Conservation (phyloP, 2,329 filamentous ascomycete genomes). For the Daldinia sp. region DNA sequence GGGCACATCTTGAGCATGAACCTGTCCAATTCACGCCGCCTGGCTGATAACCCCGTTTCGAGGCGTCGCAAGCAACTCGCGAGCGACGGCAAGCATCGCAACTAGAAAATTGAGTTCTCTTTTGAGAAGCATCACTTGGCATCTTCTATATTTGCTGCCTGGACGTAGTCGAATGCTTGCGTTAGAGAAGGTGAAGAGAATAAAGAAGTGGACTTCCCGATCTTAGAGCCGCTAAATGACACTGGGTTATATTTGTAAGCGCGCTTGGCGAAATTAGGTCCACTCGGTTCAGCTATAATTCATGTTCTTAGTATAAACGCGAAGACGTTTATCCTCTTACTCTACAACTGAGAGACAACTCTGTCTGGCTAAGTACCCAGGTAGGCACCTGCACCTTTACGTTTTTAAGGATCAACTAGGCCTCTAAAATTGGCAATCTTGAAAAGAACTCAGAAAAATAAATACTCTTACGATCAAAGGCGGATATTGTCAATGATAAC, state of each 20-base stretch:
- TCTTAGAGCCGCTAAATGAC: not conserved
- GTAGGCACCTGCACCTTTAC: too few relatives aligned
- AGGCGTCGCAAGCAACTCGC: slow-evolving; percentile 51
- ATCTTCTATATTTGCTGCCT: slow-evolving; percentile 1
- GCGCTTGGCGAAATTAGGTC: not conserved
- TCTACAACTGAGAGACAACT: too few relatives aligned
- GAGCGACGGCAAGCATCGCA: slow-evolving; percentile 52
- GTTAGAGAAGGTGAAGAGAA: not conserved
- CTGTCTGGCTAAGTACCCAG: too few relatives aligned
- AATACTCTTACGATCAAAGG: not conserved
- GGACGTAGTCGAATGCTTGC: not conserved
- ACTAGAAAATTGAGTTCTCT: slow-evolving; percentile 52
- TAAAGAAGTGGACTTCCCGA: not conserved
- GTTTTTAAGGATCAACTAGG: too few relatives aligned
- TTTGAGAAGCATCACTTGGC: slow-evolving; percentile 5
- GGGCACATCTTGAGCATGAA: slow-evolving; percentile 37
- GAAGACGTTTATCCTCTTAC: not conserved
- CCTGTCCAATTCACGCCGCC: slow-evolving; percentile 24
- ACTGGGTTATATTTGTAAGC: not conserved
- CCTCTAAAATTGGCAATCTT: too few relatives aligned
- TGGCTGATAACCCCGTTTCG: slow-evolving; percentile 34
- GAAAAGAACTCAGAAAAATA: too few relatives aligned
- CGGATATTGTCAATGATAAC: not conserved
- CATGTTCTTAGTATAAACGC: too few relatives aligned
- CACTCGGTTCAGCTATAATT: not conserved